Conservation (phyloP, 1,139 yeast species). For the Candida sp. region DNA sequence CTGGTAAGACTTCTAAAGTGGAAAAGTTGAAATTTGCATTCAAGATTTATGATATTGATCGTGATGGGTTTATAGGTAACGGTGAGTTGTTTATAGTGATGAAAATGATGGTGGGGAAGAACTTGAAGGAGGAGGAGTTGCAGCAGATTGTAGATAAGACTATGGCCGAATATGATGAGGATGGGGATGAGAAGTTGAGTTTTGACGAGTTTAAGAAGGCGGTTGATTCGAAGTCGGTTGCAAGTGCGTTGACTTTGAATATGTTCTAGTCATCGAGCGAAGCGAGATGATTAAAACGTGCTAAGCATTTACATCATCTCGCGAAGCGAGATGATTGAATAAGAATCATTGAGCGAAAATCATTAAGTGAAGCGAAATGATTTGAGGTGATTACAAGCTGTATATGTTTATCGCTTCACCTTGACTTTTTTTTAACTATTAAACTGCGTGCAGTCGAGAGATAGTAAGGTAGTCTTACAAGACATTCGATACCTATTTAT, state of each 20-base stretch:
- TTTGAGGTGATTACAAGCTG: too few species aligned
- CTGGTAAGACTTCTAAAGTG: constrained; percentile 80
- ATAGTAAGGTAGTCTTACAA: too few species aligned
- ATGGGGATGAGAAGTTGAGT: constrained; percentile 85
- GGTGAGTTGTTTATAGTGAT: constrained; percentile 92
- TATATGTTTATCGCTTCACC: too few species aligned
- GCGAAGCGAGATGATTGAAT: neutral
- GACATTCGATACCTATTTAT: neutral
- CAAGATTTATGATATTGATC: constrained; percentile 91
- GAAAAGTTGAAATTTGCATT: constrained; percentile 90
- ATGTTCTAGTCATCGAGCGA: constrained; percentile 19
- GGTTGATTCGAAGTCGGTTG: constrained; percentile 64
- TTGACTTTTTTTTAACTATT: too few species aligned
- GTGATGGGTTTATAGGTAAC: constrained; percentile 92
- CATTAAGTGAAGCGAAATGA: too few species aligned
- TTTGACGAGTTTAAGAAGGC: constrained; percentile 84
- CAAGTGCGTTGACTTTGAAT: constrained; percentile 53
- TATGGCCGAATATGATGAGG: constrained; percentile 89
- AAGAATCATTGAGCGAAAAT: too few species aligned
- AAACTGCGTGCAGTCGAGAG: too few species aligned
- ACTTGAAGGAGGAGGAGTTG: constrained; percentile 79
- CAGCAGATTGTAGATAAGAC: constrained; percentile 97
- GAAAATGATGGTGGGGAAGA: constrained; percentile 97
- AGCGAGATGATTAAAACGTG: neutral
- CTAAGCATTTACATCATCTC: neutral